Conservation (phyloP, 805 yeast species). For the Cephaloascus fragrans region DNA sequence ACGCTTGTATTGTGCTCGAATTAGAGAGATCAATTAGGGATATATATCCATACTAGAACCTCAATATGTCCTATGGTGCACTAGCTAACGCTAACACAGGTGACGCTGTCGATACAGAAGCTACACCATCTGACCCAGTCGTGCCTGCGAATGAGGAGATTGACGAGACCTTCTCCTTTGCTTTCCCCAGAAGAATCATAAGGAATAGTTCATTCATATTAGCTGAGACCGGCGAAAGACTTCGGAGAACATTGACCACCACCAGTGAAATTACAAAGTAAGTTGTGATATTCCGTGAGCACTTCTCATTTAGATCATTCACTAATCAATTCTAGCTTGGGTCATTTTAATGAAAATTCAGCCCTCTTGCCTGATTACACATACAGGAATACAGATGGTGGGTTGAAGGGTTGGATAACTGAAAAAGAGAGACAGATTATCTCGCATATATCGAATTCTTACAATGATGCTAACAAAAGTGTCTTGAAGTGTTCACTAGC, state of each 20-base stretch:
- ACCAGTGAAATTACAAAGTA: no score
- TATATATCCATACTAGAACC: no score
- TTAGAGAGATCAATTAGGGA: no score
- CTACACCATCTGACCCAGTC: neutral
- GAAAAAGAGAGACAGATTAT: neutral
- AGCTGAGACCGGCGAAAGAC: neutral
- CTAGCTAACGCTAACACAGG: no score
- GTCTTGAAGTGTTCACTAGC: slow-evolving; percentile 66
- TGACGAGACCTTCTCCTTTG: neutral
- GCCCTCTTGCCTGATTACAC: no score
- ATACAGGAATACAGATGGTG: no score
- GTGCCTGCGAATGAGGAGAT: neutral
- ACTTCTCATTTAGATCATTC: no score
- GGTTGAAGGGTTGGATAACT: neutral
- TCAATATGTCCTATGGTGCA: no score
- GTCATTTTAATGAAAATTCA: no score
- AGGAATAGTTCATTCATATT: neutral
- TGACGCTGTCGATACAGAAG: neutral
- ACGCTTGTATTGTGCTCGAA: no score
- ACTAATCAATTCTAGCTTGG: no score
- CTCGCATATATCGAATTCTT: neutral
- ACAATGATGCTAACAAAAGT: slow-evolving; percentile 2
- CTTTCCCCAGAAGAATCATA: neutral
- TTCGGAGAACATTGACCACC: neutral
- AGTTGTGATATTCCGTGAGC: no score